A percentile compares a stretch with the other conserved stretches of the same genome.
Evolutionary conservation across 2,329 filamentous ascomycete species (phyloP).

Genomic region (Paraconiothyrium brasiliense): DNA sequence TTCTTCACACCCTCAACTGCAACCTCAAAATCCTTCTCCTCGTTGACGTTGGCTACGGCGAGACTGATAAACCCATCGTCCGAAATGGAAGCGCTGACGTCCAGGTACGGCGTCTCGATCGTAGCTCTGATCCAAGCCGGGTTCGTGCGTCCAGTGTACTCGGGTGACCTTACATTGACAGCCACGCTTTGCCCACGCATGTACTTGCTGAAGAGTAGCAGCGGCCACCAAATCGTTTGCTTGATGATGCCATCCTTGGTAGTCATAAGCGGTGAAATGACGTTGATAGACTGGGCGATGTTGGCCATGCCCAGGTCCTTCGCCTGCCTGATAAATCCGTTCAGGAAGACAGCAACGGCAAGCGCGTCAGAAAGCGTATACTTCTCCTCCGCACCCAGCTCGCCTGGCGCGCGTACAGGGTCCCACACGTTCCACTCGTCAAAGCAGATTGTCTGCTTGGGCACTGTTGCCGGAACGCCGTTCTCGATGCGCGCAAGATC

Average conservation of each 20-base stretch:
- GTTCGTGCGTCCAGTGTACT: conserved; percentile 73
- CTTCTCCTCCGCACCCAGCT: conserved; percentile 74
- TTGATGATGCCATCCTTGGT: conserved; percentile 69
- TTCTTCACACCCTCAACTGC: conserved; percentile 64
- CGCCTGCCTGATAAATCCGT: conserved; percentile 78
- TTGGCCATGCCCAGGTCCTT: conserved; percentile 79
- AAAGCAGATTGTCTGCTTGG: conserved; percentile 77
- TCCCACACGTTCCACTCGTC: conserved; percentile 91
- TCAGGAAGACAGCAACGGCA: conserved; percentile 78
- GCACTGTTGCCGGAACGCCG: conserved; percentile 66
- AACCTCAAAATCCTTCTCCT: conserved; percentile 67
- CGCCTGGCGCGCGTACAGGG: conserved; percentile 73
- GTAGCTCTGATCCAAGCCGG: conserved; percentile 72
- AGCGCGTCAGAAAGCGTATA: conserved; percentile 78
- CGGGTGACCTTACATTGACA: conserved; percentile 69
- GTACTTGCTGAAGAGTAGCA: conserved; percentile 73
- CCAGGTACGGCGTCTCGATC: conserved; percentile 75
- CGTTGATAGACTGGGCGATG: conserved; percentile 80
- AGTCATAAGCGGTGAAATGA: conserved; percentile 81
- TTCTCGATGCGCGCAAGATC: conserved; percentile 79
- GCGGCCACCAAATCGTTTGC: conserved; percentile 80
- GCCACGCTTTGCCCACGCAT: conserved; percentile 79
- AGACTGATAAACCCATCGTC: conserved; percentile 70
- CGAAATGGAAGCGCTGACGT: conserved; percentile 70
- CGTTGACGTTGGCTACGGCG: conserved; percentile 76